These are phyloP conservation scores for Trichosporon inkin DNA, from an alignment of 1,284 basidiomycete genomes.

Conservation along the genomic window DNA sequence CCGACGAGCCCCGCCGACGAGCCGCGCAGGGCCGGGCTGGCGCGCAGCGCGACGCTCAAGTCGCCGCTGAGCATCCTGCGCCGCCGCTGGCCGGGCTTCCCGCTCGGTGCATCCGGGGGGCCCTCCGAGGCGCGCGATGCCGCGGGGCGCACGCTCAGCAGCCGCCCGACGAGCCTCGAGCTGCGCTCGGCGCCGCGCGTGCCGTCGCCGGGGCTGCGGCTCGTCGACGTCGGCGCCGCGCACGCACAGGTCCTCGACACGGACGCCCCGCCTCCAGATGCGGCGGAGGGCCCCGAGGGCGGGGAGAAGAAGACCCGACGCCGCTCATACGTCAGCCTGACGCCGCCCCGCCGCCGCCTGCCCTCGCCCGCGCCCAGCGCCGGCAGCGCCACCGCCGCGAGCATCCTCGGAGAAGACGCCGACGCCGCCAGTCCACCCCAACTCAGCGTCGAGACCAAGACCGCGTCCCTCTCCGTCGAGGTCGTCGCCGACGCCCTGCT, in stretches of 20 bases:
- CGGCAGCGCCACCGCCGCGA: conserved; percentile 5
- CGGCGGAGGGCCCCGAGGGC: background rate
- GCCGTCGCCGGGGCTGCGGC: background rate
- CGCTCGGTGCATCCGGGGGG: no score
- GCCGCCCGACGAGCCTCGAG: background rate
- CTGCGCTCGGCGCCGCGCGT: background rate
- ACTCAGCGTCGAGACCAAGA: background rate
- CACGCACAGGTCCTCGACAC: background rate
- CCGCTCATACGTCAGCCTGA: background rate
- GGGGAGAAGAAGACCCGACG: background rate
- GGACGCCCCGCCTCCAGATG: background rate
- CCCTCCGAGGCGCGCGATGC: background rate
- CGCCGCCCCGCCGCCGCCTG: background rate
- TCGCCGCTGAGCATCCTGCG: conserved; percentile 4
- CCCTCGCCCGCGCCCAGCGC: background rate
- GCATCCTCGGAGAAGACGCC: conserved; percentile 2
- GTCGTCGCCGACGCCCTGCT: background rate
- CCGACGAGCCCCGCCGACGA: background rate
- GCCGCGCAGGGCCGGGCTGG: background rate
- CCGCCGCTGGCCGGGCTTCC: background rate
- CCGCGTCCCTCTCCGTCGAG: background rate
- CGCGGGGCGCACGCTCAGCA: background rate
- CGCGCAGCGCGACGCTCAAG: background rate
- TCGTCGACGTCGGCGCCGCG: background rate
- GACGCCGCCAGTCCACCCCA: background rate